Conservation (phyloP, 371 early-diverging fungal species). For the Coemansia sp. region DNA sequence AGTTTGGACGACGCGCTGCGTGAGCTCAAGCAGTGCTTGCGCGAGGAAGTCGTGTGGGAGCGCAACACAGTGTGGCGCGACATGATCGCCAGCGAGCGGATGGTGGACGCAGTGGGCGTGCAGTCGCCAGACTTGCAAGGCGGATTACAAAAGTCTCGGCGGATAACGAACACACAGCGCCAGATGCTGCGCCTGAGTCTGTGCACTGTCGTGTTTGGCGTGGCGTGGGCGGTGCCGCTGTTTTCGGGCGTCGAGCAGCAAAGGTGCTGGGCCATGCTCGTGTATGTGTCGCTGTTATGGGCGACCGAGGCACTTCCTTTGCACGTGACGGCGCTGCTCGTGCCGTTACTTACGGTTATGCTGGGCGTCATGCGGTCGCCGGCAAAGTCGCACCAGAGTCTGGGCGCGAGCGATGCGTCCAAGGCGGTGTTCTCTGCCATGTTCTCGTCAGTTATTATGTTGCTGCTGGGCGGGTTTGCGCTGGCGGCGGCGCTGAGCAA, state of each 20-base stretch:
- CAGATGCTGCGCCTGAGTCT: slow-evolving; percentile 35
- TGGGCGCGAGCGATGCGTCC: slow-evolving; percentile 74
- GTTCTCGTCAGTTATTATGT: slow-evolving; percentile 95
- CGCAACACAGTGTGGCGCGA: slow-evolving; percentile 97
- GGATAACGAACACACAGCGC: slow-evolving; percentile 30
- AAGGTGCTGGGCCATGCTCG: slow-evolving; percentile 84
- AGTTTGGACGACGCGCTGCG: slow-evolving; percentile 63
- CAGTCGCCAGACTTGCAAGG: slow-evolving; percentile 44
- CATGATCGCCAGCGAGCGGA: slow-evolving; percentile 90
- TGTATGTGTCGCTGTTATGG: slow-evolving; percentile 90
- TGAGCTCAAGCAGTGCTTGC: slow-evolving; percentile 77
- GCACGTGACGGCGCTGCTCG: slow-evolving; percentile 86
- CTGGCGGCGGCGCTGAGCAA: slow-evolving; percentile 91
- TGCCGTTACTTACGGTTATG: slow-evolving; percentile 84
- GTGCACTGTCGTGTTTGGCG: slow-evolving; percentile 60
- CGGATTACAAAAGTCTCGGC: slow-evolving; percentile 16
- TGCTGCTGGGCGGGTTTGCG: slow-evolving; percentile 93
- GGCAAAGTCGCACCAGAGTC: slow-evolving; percentile 25
- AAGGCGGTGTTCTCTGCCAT: slow-evolving; percentile 84
- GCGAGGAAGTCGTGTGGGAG: slow-evolving; percentile 93
- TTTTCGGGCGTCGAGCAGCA: slow-evolving; percentile 70
- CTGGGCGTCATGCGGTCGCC: slow-evolving; percentile 77
- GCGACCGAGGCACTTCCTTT: slow-evolving; percentile 93
- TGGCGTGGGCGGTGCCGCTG: slow-evolving; percentile 55
- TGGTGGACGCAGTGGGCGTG: slow-evolving; percentile 61